phyloP scores from a whole-genome alignment of 2,329 filamentous ascomycete genomes.

The Trichoderma endophyticum region DNA sequence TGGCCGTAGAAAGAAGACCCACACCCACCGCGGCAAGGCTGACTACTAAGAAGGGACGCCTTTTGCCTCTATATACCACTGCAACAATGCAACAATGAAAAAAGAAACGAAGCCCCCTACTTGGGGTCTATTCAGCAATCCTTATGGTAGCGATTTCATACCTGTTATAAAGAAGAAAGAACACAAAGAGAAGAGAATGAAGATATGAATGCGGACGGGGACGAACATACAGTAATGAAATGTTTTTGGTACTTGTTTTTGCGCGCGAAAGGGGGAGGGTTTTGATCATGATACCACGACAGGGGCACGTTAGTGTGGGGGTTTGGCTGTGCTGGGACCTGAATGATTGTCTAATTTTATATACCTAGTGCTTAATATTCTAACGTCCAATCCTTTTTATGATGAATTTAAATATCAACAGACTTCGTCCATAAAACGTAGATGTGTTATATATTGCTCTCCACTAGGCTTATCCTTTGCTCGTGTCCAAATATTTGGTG shows the following conservation, averaged over 20 bases:
- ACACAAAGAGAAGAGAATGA: not conserved
- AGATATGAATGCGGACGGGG: not conserved
- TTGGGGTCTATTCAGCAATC: not conserved
- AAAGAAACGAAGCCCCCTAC: not conserved
- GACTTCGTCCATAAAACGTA: no score
- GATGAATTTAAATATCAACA: not conserved
- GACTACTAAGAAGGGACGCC: constrained; percentile 22
- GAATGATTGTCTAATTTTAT: not conserved
- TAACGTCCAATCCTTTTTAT: not conserved
- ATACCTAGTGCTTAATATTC: constrained; percentile 3
- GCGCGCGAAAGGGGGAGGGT: not conserved
- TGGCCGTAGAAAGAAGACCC: constrained; percentile 39
- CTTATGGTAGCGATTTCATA: not conserved
- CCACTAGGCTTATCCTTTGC: no score
- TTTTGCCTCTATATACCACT: not conserved
- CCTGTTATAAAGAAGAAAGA: not conserved
- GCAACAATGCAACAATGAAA: not conserved
- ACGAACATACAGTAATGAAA: not conserved
- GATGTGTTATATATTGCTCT: no score
- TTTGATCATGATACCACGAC: constrained; percentile 13
- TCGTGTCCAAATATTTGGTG: no score
- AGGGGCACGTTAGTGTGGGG: not conserved
- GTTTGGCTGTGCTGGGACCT: not conserved
- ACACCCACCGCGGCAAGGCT: constrained; percentile 21
- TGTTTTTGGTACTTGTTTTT: constrained; percentile 30